Percentiles rank a stretch among this genome's conserved stretches.
phyloP scores from a whole-genome alignment of 305 asterid species.

The Solanum hybrid region DNA sequence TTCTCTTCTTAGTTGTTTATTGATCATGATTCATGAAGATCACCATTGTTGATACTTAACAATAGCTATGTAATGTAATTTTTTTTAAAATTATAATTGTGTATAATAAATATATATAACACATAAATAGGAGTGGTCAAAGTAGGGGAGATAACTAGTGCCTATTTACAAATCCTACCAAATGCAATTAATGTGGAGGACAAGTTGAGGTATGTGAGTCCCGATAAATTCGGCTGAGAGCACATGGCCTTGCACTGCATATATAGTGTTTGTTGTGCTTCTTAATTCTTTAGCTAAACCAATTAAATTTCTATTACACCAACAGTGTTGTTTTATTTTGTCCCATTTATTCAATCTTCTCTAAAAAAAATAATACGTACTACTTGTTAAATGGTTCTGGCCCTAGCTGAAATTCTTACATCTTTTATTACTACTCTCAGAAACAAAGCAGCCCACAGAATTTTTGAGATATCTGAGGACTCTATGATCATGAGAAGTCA shows the following conservation, averaged over 20 bases:
- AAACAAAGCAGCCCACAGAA: constrained; percentile 5
- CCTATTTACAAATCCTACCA: neutral
- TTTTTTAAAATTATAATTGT: neutral
- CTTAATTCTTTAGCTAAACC: neutral
- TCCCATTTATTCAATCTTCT: neutral
- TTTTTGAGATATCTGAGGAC: neutral
- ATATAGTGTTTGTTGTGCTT: neutral
- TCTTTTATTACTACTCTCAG: neutral
- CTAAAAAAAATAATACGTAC: neutral
- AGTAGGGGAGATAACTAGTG: neutral
- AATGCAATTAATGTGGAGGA: neutral
- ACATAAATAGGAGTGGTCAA: neutral
- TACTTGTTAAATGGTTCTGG: neutral
- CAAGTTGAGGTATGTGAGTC: neutral
- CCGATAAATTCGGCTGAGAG: constrained; percentile 3
- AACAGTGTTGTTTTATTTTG: neutral
- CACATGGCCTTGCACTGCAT: neutral
- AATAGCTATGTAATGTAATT: neutral
- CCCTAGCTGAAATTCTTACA: neutral
- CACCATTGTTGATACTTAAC: neutral
- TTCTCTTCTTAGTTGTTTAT: neutral
- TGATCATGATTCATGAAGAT: neutral
- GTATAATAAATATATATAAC: neutral
- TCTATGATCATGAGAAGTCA: neutral
- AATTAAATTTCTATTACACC: neutral